Evolutionary conservation across 108 stramenopile species (phyloP), one percentile per base, ranked within the genome.

Genomic region (Seminavis robusta): DNA sequence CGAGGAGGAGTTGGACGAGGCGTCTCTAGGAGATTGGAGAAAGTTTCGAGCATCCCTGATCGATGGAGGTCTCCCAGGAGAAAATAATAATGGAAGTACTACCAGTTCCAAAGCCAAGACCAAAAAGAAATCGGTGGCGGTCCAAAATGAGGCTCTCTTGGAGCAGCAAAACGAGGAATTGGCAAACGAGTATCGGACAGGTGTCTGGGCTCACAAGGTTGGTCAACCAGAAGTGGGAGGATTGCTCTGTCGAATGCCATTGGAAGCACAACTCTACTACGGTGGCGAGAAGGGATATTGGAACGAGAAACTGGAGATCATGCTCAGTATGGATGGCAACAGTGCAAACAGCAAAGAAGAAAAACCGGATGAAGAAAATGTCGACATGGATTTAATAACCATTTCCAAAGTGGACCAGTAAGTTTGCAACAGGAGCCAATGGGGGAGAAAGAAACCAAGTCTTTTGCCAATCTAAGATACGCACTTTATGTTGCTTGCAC

Each of bases 181-280:
- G 52, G 72, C 65, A 4, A 47, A 74, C 44, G 88, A 90, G 55
- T 86, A 82, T 61, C 33, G 54, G 48, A 68, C 51, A 3, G 82
- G 77, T 17, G 71, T 77, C 24, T 90, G 88, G 88, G 88, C 88
- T 0, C 84, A 90, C 52, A 66, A 71, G 49, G 71, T n/a, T n/a
- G n/a, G n/a, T n/a, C n/a, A 84, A 66, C 82, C 90, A 17, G 86
- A 92, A 67, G 74, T 89, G 6, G 87, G 92, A 20, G 92, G 92
- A 17, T 50, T 93, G 40, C 62, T 93, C 17, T 59, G 74, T 20
- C 83, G 92, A 3, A 67, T 93, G 73, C 92, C 92, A 16, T 69
- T 93, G 25, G 87, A 89, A 54, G 72, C 65, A 15, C 85, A 89
- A 76, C 48, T 93, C 28, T 83, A 68, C 37, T n/a, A n/a, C n/a